Conservation (phyloP, 1,284 basidiomycete species). For the Leccinum holopus region DNA sequence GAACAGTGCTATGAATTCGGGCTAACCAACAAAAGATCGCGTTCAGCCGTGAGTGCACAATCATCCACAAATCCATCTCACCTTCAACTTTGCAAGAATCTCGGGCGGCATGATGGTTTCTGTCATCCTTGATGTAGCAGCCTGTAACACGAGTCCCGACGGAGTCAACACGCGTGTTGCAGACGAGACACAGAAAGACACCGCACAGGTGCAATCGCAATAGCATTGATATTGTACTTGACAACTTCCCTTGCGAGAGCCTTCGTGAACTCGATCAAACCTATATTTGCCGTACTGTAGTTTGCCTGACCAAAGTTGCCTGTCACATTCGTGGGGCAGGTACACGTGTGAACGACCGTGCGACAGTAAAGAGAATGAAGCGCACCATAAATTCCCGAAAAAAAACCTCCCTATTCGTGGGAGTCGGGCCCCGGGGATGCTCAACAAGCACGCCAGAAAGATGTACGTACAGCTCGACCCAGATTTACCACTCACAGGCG, state of each 20-base stretch:
- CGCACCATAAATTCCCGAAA: slow-evolving; percentile 73
- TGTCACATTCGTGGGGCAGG: slow-evolving; percentile 29
- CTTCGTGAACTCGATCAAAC: slow-evolving; percentile 86
- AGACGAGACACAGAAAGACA: background rate
- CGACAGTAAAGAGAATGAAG: background rate
- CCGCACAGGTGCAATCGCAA: slow-evolving; percentile 86
- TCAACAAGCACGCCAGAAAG: too few relatives aligned
- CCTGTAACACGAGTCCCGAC: slow-evolving; percentile 42
- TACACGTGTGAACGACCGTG: background rate
- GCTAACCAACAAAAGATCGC: slow-evolving; percentile 42
- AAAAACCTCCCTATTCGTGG: too few relatives aligned
- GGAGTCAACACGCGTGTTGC: background rate
- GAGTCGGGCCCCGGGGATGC: too few relatives aligned
- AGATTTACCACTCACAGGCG: too few relatives aligned
- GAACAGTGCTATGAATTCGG: slow-evolving; percentile 92
- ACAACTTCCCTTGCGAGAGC: slow-evolving; percentile 89
- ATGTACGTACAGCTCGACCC: too few relatives aligned
- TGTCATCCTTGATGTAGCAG: slow-evolving; percentile 93
- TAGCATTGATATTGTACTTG: slow-evolving; percentile 91
- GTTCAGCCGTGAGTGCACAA: background rate
- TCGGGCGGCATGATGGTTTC: slow-evolving; percentile 97
- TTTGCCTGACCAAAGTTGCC: slow-evolving; percentile 98
- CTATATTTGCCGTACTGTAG: slow-evolving; percentile 90
- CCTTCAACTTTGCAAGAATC: slow-evolving; percentile 88
- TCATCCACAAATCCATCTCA: slow-evolving; percentile 30